Conservation (phyloP, 2,329 filamentous ascomycete species). For the Ilyonectria mors-panacis region DNA sequence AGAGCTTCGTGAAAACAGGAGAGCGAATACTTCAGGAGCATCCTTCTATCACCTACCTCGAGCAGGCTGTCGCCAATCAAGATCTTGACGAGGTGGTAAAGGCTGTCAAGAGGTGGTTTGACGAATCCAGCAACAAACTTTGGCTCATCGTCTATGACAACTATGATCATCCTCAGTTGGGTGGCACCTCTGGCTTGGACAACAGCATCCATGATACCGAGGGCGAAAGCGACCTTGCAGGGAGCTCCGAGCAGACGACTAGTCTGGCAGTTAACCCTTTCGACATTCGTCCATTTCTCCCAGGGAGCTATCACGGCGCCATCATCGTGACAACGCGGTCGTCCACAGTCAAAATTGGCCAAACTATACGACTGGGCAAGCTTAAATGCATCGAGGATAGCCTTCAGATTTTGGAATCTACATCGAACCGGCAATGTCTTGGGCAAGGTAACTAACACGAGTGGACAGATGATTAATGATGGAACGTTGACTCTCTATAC, state of each 20-base stretch:
- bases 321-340: conserved; percentile 53
- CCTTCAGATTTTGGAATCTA: conserved; percentile 50
- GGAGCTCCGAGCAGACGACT: not conserved
- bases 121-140: not conserved
- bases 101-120: conserved; percentile 7
- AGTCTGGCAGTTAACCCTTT: conserved; percentile 32
- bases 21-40: conserved; percentile 9
- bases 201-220: not conserved
- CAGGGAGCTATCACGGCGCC: conserved; percentile 49
- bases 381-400: conserved; percentile 50
- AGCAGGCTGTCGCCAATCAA: not conserved
- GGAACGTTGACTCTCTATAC: too few species aligned
- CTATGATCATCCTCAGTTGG: conserved; percentile 56
- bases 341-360: conserved; percentile 54
- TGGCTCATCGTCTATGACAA: conserved; percentile 54
- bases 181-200: not conserved
- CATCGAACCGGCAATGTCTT: conserved; percentile 43
- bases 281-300: conserved; percentile 53
- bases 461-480: too few species aligned
- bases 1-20: not conserved
- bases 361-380: conserved; percentile 51
- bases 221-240: not conserved
- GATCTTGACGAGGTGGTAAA: not conserved
- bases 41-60: not conserved
- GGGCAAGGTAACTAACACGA: conserved; percentile 41